Base-by-base conservation (phyloP, 2,329 filamentous ascomycete species). In the Dothistroma septosporum region DNA sequence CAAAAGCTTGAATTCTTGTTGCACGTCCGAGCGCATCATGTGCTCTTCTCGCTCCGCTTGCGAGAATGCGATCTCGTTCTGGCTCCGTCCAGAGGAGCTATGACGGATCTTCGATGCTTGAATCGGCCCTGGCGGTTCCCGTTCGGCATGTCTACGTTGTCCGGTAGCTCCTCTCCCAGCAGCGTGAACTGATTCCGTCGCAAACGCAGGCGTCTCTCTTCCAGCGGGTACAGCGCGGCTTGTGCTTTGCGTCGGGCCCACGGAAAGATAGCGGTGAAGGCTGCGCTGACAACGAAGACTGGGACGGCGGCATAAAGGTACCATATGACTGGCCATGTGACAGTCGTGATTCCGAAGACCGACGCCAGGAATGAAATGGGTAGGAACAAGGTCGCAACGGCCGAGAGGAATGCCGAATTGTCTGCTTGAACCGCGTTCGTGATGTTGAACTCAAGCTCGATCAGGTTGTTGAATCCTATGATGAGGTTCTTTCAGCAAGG, bases 381-480 rank as follows among this genome's bases (percentile, higher is more conserved):
- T 12, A 76, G 61, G 64, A 75, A 75, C 9, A 76, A 60, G 1
- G 72, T 73, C 11, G 73, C 74, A 24, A 75, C 64, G n/a, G 67
- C 66, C 21, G 69, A 68, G 9, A 76, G 65, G 58, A 74, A 76
- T 10, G 65, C 66, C 21, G 69, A 67, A 57, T 74, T 70, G 55
- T 75, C 73, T 24, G 72, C 68, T 58, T 75, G 73, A 9, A 69
- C 69, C 1, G 72, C 70, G 53, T 72, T 75, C 52, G 72, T 69
- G 48, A 75, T 74, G 62, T 75, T 76, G 70, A 76, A 75, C 50
- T 76, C 74, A n/a, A 75, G 70, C 50, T 74, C 73, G 55, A 75
- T 73, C 14, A 75, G 64, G 57, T 75, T 75, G 68, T 72, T 73
- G 65, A 75, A 75, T 37, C 66, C 64, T 67, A 35, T 19, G 9